phyloP scores from a whole-genome alignment of 2,329 filamentous ascomycete species.

The Ceratocystis albifundus region DNA sequence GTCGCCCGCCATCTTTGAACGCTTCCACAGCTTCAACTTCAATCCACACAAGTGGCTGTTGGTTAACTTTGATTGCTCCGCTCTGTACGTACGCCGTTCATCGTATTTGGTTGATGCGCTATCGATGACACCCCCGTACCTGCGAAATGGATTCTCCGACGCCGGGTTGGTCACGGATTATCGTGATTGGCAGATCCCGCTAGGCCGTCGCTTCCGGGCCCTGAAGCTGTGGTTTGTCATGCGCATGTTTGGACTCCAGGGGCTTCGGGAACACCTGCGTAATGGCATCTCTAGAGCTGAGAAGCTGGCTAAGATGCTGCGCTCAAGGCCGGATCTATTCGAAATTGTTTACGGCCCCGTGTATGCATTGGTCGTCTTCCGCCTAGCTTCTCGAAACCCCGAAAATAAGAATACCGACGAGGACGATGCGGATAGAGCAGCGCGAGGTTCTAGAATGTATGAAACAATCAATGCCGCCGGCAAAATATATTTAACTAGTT shows the following conservation, averaged over 20 bases:
- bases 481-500: slow-evolving; percentile 72
- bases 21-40: slow-evolving; percentile 81
- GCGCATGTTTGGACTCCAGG: slow-evolving; percentile 65
- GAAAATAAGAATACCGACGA: slow-evolving; percentile 22
- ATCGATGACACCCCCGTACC: slow-evolving; percentile 67
- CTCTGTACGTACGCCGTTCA: slow-evolving; percentile 66
- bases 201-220: slow-evolving; percentile 75
- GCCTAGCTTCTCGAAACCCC: slow-evolving; percentile 38
- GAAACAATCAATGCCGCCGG: slow-evolving; percentile 61
- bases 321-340: slow-evolving; percentile 56
- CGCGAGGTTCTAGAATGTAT: slow-evolving; percentile 61
- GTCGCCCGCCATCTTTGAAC: slow-evolving; percentile 37
- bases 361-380: slow-evolving; percentile 71
- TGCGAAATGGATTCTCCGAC: slow-evolving; percentile 69
- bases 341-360: slow-evolving; percentile 59
- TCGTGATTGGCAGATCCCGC: slow-evolving; percentile 92
- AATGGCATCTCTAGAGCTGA: slow-evolving; percentile 59
- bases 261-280: slow-evolving; percentile 61
- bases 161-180: slow-evolving; percentile 84
- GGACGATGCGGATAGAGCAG: slow-evolving; percentile 46
- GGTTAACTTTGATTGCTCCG: slow-evolving; percentile 79
- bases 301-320: slow-evolving; percentile 52
- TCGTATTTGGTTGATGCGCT: slow-evolving; percentile 68
- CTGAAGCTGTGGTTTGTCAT: slow-evolving; percentile 95
- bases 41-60: slow-evolving; percentile 98